A percentile compares a stretch with the other conserved stretches of the same genome.
Evolutionary conservation across 2,329 filamentous ascomycete species (phyloP).

Genomic region (Hypoxylon sp.): DNA sequence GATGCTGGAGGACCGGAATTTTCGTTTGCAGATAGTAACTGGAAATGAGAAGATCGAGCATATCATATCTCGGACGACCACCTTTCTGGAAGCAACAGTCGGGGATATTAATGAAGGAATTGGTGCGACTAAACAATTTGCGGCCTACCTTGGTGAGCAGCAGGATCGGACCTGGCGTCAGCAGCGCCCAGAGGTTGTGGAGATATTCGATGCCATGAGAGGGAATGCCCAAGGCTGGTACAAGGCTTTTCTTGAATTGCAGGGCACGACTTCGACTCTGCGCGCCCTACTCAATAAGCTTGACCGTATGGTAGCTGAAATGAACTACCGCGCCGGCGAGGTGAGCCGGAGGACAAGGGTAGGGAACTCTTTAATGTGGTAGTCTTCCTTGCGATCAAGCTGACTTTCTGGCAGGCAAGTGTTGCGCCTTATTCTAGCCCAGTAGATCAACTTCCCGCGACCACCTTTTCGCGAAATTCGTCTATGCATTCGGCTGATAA

Average conservation of each 20-base stretch:
- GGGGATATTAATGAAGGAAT: conserved; percentile 84
- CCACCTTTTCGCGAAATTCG: conserved; percentile 38
- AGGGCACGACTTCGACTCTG: conserved; percentile 78
- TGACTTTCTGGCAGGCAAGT: conserved; percentile 48
- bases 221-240: conserved; percentile 94
- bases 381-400: conserved; percentile 19
- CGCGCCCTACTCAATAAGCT: conserved; percentile 79
- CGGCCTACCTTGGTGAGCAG: conserved; percentile 78
- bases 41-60: conserved; percentile 94
- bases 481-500: conserved; percentile 44
- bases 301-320: conserved; percentile 82
- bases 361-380: conserved; percentile 54
- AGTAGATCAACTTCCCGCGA: conserved; percentile 36
- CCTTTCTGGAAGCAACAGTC: conserved; percentile 80
- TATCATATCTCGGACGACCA: conserved; percentile 83
- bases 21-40: conserved; percentile 83
- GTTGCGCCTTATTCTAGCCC: conserved; percentile 50
- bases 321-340: conserved; percentile 86
- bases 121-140: conserved; percentile 80
- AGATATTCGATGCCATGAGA: conserved; percentile 90
- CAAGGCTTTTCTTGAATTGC: conserved; percentile 81
- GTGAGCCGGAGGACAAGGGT: conserved; percentile 84
- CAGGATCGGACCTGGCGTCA: conserved; percentile 71
- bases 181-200: conserved; percentile 72
- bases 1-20: conserved; percentile 87